Percentiles rank a stretch among this genome's conserved stretches.
These are phyloP conservation scores for Boletus edulis DNA, from an alignment of 768 basidiomycete species.

Conservation along the genomic window DNA sequence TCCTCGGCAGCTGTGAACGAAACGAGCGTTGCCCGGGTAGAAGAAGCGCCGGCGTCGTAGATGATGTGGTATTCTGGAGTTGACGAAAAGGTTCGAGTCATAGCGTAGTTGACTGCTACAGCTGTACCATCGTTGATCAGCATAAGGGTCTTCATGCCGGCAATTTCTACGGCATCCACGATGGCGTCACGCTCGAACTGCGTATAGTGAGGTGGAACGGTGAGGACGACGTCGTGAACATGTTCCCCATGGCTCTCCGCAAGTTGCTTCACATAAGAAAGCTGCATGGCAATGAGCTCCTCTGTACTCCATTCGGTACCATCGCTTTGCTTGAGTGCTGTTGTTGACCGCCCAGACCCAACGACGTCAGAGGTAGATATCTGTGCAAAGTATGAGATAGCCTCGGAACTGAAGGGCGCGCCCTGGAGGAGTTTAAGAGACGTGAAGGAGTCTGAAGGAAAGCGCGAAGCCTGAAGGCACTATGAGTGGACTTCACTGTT, in stretches of 20 bases:
- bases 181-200: constrained; percentile 92
- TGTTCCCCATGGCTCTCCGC: constrained; percentile 78
- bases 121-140: constrained; percentile 92
- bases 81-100: constrained; percentile 82
- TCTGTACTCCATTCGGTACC: constrained; percentile 78
- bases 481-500: not conserved
- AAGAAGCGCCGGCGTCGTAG: constrained; percentile 90
- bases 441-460: constrained; percentile 83
- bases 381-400: constrained; percentile 55
- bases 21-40: constrained; percentile 75
- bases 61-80: constrained; percentile 82
- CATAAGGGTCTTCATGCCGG: constrained; percentile 79
- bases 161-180: constrained; percentile 87
- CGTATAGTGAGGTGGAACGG: constrained; percentile 87
- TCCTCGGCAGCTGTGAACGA: constrained; percentile 54
- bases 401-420: constrained; percentile 56
- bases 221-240: constrained; percentile 81
- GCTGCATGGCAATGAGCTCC: constrained; percentile 92
- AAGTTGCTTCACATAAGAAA: constrained; percentile 85
- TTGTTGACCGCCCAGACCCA: constrained; percentile 58
- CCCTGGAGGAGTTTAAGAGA: constrained; percentile 85
- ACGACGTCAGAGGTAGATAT: constrained; percentile 53
- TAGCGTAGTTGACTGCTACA: constrained; percentile 97
- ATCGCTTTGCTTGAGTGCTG: constrained; percentile 57
- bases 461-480: constrained; percentile 74